Percentiles rank a stretch among this genome's conserved stretches.
Evolutionary conservation across 1,284 basidiomycete species (phyloP).

Genomic region (Rhodofomes roseus): DNA sequence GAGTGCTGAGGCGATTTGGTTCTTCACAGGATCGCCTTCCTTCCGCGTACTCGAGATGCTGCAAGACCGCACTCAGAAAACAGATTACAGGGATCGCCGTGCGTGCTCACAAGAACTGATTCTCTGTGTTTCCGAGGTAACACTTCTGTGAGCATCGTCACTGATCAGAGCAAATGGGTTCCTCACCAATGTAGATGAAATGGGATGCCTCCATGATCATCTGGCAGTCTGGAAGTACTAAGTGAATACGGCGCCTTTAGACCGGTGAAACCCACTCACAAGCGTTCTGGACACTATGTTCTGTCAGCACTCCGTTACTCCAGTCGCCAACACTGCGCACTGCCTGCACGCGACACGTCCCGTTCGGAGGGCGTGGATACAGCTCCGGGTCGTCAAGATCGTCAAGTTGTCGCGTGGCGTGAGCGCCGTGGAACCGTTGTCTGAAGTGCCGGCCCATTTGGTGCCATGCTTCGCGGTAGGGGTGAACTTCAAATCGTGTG

Average conservation of each 20-base stretch:
- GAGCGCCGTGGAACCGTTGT: conserved; percentile 49
- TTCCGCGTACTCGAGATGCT: conserved; percentile 74
- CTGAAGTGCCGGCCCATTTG: conserved; percentile 55
- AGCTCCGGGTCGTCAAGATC: conserved; percentile 17
- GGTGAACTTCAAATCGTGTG: conserved; percentile 46
- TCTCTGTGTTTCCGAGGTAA: conserved; percentile 72
- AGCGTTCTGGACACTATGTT: conserved; percentile 83
- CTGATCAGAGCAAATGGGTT: neutral
- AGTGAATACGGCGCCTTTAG: neutral
- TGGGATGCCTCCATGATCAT: conserved; percentile 83
- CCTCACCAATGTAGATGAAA: conserved; percentile 86
- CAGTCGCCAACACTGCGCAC: conserved; percentile 85
- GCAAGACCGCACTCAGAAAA: neutral
- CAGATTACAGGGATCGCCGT: no score
- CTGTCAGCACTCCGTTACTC: conserved; percentile 86
- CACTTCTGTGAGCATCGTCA: no score
- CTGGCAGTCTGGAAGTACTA: conserved; percentile 56
- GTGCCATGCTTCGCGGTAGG: conserved; percentile 63
- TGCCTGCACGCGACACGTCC: conserved; percentile 70
- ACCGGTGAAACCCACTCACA: conserved; percentile 47
- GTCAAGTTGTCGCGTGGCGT: conserved; percentile 27
- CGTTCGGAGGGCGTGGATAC: conserved; percentile 41
- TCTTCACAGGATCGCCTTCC: conserved; percentile 66
- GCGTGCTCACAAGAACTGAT: conserved; percentile 85
- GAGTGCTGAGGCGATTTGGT: conserved; percentile 79